Conservation (phyloP, 2,329 filamentous ascomycete species). For the Trichoderma gracile region DNA sequence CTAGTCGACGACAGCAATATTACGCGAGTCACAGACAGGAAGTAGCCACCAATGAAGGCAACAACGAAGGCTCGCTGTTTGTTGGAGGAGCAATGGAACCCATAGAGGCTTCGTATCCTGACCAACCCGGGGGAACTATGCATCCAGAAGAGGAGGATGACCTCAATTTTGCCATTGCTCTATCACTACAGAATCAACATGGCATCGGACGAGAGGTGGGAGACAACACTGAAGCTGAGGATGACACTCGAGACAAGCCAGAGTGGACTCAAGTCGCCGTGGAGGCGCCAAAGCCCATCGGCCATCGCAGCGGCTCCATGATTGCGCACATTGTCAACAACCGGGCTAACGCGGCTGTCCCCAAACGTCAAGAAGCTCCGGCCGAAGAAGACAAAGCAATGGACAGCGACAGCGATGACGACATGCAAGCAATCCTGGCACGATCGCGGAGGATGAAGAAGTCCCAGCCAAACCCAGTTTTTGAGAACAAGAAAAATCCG, state of each 20-base stretch:
- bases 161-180: slow-evolving; percentile 75
- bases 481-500: slow-evolving; percentile 59
- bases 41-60: slow-evolving; percentile 41
- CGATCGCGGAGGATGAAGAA: slow-evolving; percentile 66
- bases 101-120: slow-evolving; percentile 27
- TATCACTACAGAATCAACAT: slow-evolving; percentile 74
- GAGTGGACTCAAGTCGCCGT: slow-evolving; percentile 59
- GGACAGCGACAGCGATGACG: slow-evolving; percentile 75
- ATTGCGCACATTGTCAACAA: slow-evolving; percentile 76
- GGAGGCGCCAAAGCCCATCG: slow-evolving; percentile 52
- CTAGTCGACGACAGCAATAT: slow-evolving; percentile 34
- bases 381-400: slow-evolving; percentile 9
- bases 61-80: slow-evolving; percentile 53
- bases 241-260: slow-evolving; percentile 48
- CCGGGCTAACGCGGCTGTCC: slow-evolving; percentile 62
- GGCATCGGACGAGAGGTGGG: slow-evolving; percentile 41
- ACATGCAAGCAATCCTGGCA: slow-evolving; percentile 73
- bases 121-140: slow-evolving; percentile 42
- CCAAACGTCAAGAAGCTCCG: slow-evolving; percentile 40
- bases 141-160: slow-evolving; percentile 57
- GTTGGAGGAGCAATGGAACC: slow-evolving; percentile 36
- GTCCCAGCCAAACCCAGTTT: slow-evolving; percentile 40
- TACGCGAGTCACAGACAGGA: slow-evolving; percentile 30
- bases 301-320: slow-evolving; percentile 53
- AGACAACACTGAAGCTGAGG: slow-evolving; percentile 48